Base-by-base conservation (phyloP, 441 rosid genomes). In the Erodium moschatum region DNA sequence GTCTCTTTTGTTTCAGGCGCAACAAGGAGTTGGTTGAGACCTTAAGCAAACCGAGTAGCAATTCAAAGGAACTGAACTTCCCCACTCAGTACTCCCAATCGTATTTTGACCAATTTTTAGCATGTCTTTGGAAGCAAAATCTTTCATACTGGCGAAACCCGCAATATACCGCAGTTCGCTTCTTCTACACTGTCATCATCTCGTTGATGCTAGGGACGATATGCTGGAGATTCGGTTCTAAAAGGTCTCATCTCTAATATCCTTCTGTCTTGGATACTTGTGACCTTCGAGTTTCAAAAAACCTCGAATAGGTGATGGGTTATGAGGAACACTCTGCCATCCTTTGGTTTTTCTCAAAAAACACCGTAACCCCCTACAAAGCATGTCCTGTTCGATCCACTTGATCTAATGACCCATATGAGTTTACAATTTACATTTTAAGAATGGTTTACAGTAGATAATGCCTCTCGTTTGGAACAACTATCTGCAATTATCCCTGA, bases 11-110 rank as follows among this genome's bases (percentile, higher is more conserved):
- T 56, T 16, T 72, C 79, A 91, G 94, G 95, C 81, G 86, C 81
- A 89, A 89, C 79, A 87, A 85, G 67, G 89, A 75, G 21, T 84
- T 91, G 5, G 85, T 87, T 58, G 67, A 73, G 77, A 82, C 83
- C 33, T 78, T 89, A 61, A 82, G 87, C 77, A 67, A 68, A 8
- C 85, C 96, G 31, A 77, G 84, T 38, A 83, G 87, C 4, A 86
- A 83, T 44, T 81, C 91, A 15, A 80, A 81, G 56, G 96, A 92
- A 64, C 76, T 92, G 12, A 56, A 86, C 70, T 92, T 89, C 78
- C 77, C 88, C 0, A 77, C 87, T 62, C 79, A 56, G 27, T 56
- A 56, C 62, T 56, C 27, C 12, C 24, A 56, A 9, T 56, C 62
- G 11, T 56, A 56, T 56, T 56, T 56, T 19, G 62, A 4, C 62